Conservation (phyloP, 192 early-diverging fungal species). For the Coemansia furcata region DNA sequence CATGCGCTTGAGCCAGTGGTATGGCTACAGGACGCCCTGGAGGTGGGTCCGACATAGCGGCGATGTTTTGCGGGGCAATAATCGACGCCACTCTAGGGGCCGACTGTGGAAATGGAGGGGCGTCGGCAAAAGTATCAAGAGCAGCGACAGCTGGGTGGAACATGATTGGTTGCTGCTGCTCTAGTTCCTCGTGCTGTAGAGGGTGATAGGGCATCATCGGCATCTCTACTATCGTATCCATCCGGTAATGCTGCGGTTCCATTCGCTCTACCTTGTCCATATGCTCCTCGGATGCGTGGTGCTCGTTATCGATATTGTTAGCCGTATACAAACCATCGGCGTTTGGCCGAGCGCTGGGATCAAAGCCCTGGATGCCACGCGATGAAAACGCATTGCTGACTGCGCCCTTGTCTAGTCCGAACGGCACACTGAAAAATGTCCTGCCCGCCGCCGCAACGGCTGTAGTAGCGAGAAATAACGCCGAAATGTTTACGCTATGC, state of each 20-base stretch:
- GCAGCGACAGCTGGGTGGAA: not conserved
- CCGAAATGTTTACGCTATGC: conserved; percentile 9
- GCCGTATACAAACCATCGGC: conserved; percentile 18
- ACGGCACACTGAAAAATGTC: conserved; percentile 36
- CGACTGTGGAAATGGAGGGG: not conserved
- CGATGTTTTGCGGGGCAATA: not conserved
- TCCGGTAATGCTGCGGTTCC: not conserved
- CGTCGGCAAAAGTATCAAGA: not conserved
- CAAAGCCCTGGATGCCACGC: conserved; percentile 28
- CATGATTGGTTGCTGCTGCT: not conserved
- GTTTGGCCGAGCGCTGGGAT: conserved; percentile 18
- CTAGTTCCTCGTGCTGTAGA: conserved; percentile 1
- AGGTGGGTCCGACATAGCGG: not conserved
- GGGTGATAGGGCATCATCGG: not conserved
- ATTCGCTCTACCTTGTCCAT: not conserved
- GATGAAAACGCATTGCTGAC: conserved; percentile 26
- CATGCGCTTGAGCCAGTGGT: conserved; percentile 15
- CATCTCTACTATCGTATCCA: not conserved
- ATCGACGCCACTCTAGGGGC: not conserved
- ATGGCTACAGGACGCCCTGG: conserved; percentile 10
- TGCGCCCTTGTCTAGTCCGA: conserved; percentile 20
- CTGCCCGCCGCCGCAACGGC: conserved; percentile 23
- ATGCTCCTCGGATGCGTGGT: not conserved
- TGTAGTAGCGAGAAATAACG: conserved; percentile 12
- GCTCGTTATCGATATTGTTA: not conserved